phyloP scores from a whole-genome alignment of 2,329 filamentous ascomycete genomes.

The Bertia moriformis region DNA sequence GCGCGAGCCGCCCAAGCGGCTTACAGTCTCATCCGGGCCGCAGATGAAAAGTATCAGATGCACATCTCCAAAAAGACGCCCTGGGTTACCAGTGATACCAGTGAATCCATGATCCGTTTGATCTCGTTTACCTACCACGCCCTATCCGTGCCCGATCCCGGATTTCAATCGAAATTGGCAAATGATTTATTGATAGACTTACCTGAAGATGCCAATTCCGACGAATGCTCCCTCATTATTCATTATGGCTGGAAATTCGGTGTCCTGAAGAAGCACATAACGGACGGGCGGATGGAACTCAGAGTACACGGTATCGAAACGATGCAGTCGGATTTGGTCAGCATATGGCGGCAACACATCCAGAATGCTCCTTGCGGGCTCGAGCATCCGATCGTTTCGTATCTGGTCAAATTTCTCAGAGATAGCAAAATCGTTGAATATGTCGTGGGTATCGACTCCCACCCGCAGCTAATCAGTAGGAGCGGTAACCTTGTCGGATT shows the following conservation, averaged over 20 bases:
- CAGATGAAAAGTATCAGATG: neutral
- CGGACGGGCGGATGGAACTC: conserved; percentile 79
- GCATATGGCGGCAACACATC: conserved; percentile 45
- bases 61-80: neutral
- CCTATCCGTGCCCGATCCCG: neutral
- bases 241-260: conserved; percentile 55
- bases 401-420: conserved; percentile 56
- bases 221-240: conserved; percentile 31
- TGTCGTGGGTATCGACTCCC: conserved; percentile 77
- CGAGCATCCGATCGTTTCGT: conserved; percentile 36
- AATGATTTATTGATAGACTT: conserved; percentile 4
- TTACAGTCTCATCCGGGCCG: neutral
- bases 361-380: conserved; percentile 11
- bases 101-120: neutral
- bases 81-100: neutral
- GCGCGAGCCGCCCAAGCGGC: neutral
- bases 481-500: conserved; percentile 79
- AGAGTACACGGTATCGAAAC: conserved; percentile 64
- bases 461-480: conserved; percentile 73
- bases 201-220: conserved; percentile 20
- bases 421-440: conserved; percentile 66
- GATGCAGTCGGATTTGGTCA: conserved; percentile 59
- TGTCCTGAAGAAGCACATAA: conserved; percentile 57
- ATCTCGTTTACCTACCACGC: neutral
- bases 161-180: neutral